Evolutionary conservation across 1,139 yeast genomes (phyloP), one percentile per base, ranked within the genome.

Genomic region (Arxiozyma slooffiae): DNA sequence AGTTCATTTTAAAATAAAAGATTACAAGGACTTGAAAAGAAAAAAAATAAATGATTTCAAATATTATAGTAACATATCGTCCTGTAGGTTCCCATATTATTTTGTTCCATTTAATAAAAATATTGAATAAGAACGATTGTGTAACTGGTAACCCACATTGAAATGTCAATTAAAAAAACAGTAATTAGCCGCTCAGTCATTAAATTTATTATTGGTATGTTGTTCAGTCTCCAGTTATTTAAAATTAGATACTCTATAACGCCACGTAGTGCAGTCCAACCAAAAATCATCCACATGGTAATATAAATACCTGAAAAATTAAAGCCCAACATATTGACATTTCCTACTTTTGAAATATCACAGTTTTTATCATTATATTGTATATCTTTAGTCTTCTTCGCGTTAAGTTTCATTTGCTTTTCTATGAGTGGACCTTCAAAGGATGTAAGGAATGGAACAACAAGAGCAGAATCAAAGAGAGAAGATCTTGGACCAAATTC

Each of bases 61-160:
- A 85, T 0, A 74, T 45, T 7, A 77, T 71, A 60, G 82, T 83
- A 1, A 84, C 49, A 6, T 72, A 57, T 79, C 83, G 77, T 2
- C 96, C 96, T 1, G 71, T 53, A 1, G 60, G 58, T n/a, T 69
- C 64, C 96, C 96, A 89, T 16, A 63, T 58, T 22, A 85, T 59
- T 21, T 60, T 57, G 1, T 71, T 69, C 1, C 62, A 51, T 52
- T 71, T 71, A 50, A 82, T 72, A 1, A 72, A n/a, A 66, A 48
- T 66, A 55, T 60, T 88, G 96, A 44, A 85, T 58, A 1, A 73
- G 60, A 43, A 74, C 80, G 1, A 81, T 74, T 41, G 78, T 67
- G 61, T 81, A 88, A 39, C 78, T 75, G 4, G 78, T 60, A 11
- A 80, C 56, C 60, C 85, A 88, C 90, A 88, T 82, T 37, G 64